Evolutionary conservation across 495 filamentous ascomycete genomes (phyloP), one percentile per base, ranked within the genome.

Genomic region (Penicillium atrosanguineum): DNA sequence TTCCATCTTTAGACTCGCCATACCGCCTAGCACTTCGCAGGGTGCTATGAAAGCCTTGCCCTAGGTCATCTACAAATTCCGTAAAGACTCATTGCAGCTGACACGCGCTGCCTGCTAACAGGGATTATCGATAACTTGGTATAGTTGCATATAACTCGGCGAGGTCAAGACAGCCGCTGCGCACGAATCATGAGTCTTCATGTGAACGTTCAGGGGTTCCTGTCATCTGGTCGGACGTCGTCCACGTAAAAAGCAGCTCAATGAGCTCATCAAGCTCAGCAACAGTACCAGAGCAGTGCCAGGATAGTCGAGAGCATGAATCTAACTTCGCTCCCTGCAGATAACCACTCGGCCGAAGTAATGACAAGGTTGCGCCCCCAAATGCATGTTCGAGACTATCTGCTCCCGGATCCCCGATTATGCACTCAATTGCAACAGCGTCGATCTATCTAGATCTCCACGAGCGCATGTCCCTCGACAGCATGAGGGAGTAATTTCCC

Each of bases 391-490:
- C 37, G 19, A 31, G 44, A 40, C 26, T 38, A 47, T 50, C 46
- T 36, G 34, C 46, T 39, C 44, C 38, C 39, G 38, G 40, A 51
- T 53, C 53, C 25, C 37, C 52, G 55, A 58, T 62, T 55, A 47
- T 46, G 51, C 41, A 44, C 54, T 46, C 21, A 53, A 55, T 52
- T 55, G 51, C 48, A 58, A 52, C 55, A 29, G 44, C 41, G 50
- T 44, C 55, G 59, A 62, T 62, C 55, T 52, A 48, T 41, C 48
- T 44, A 58, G 59, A 62, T 58, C 59, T 48, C 37, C 25, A 8
- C 16, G 18, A 23, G 23, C 46, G 7, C 15, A 9, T 19, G 20
- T 25, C 11, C 12, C 29, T 44, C 14, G 11, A 44, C 6, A 36
- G 11, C n/a, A 20, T 11, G 21, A n/a, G 0, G 15, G 4, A 5